Percentiles rank a stretch among this genome's conserved stretches.
These are phyloP conservation scores for Otatea glauca DNA, from an alignment of 176 grass and related monocot species.

Conservation along the genomic window DNA sequence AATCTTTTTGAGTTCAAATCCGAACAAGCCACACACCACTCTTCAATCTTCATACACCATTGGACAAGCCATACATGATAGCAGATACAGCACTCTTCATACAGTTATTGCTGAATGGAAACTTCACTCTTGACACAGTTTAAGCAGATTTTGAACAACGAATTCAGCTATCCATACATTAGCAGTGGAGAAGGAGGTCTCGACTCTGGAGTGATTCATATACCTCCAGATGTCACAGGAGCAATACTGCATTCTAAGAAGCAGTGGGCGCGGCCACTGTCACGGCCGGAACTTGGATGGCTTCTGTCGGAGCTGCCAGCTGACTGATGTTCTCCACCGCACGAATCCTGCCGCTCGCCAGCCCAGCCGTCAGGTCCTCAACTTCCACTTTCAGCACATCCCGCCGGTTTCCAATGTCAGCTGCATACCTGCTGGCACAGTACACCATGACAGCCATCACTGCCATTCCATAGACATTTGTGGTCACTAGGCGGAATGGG, in stretches of 20 bases:
- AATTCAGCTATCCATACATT: constrained; percentile 17
- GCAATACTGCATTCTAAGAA: constrained; percentile 30
- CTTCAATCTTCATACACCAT: constrained; percentile 13
- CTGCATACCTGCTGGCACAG: constrained; percentile 56
- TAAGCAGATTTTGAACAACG: constrained; percentile 16
- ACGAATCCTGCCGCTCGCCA: constrained; percentile 49
- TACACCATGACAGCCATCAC: constrained; percentile 59
- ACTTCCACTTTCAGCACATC: constrained; percentile 62
- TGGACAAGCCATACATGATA: constrained; percentile 16
- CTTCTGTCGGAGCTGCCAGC: constrained; percentile 37
- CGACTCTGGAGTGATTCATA: neutral
- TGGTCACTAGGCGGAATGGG: constrained; percentile 62
- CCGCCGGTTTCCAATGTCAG: constrained; percentile 59
- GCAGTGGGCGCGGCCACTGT: constrained; percentile 1
- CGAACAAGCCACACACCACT: neutral
- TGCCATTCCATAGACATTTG: constrained; percentile 49
- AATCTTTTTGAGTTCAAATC: neutral
- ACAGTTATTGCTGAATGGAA: constrained; percentile 28
- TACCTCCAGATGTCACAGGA: constrained; percentile 22
- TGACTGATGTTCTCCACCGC: constrained; percentile 45
- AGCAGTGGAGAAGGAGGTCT: neutral
- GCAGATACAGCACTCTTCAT: neutral
- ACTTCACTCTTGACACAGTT: constrained; percentile 33
- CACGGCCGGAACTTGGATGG: neutral
- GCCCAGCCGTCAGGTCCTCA: constrained; percentile 48